A percentile compares a stretch with the other conserved stretches of the same genome.
phyloP scores from a whole-genome alignment of 345 rosid species.

The Heritiera fomes region DNA sequence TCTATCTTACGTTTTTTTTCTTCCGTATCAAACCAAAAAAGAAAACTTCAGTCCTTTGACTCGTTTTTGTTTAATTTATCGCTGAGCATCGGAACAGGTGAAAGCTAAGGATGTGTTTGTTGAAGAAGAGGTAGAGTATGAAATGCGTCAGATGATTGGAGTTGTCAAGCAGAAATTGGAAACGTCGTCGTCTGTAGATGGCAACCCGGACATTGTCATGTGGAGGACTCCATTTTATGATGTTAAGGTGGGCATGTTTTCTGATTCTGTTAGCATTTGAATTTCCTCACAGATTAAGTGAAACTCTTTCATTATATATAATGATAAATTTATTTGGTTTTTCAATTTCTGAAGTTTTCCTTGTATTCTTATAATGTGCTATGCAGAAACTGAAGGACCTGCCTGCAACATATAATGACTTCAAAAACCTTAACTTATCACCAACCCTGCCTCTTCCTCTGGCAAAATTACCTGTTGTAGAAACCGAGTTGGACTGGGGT shows the following conservation, averaged over 20 bases:
- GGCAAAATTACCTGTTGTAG: constrained; percentile 37
- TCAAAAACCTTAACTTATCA: constrained; percentile 49
- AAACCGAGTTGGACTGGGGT: constrained; percentile 72
- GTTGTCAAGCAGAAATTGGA: constrained; percentile 44
- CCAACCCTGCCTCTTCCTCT: constrained; percentile 42
- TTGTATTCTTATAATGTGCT: background rate
- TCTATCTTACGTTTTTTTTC: constrained; percentile 15
- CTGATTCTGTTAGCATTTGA: constrained; percentile 10
- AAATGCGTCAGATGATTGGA: constrained; percentile 40
- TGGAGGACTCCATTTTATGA: constrained; percentile 82
- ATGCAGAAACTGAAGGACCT: constrained; percentile 50
- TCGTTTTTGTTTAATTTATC: constrained; percentile 15
- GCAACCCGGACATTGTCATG: constrained; percentile 31
- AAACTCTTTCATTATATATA: background rate
- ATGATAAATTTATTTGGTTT: background rate
- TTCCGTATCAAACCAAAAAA: background rate
- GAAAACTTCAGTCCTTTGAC: constrained; percentile 1
- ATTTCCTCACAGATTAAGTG: background rate
- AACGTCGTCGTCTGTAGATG: constrained; percentile 29
- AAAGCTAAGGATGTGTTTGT: constrained; percentile 55
- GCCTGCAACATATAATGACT: constrained; percentile 61
- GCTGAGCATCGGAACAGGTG: constrained; percentile 50
- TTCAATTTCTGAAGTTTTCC: background rate
- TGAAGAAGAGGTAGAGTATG: constrained; percentile 80
- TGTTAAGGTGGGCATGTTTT: constrained; percentile 46